Percentiles rank a stretch among this genome's conserved stretches.
Evolutionary conservation across 352 stramenopile species (phyloP).

Genomic region (Aphanomyces invadans): DNA sequence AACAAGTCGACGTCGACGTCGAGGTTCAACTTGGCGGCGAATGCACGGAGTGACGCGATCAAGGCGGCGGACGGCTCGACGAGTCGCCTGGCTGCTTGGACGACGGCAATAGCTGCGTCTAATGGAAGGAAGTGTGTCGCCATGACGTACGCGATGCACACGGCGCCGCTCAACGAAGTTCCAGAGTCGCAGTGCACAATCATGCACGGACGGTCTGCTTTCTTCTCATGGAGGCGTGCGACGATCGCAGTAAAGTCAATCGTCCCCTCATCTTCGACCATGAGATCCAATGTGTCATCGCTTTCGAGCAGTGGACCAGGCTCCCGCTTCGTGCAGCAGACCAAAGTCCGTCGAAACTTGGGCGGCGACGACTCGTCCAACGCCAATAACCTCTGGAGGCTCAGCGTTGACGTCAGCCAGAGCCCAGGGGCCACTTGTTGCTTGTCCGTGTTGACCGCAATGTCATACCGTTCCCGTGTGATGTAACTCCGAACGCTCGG

Average conservation of each 20-base stretch:
- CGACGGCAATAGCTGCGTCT: background rate
- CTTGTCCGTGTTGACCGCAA: constrained; percentile 13
- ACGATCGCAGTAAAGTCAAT: background rate
- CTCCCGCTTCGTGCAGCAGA: background rate
- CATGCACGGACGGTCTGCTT: background rate
- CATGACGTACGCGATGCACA: constrained; percentile 19
- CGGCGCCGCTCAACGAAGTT: background rate
- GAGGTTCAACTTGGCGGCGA: background rate
- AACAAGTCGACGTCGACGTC: constrained; percentile 5
- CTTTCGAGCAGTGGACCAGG: background rate
- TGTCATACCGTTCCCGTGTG: background rate
- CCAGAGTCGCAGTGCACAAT: constrained; percentile 12
- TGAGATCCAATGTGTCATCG: constrained; percentile 6
- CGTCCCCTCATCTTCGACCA: background rate
- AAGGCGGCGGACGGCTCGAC: constrained; percentile 1
- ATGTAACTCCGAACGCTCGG: constrained; percentile 4
- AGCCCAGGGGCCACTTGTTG: constrained; percentile 11
- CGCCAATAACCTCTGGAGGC: background rate
- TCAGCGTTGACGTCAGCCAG: background rate
- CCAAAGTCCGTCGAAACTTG: constrained; percentile 6
- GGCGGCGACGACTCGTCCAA: background rate
- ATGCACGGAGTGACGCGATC: background rate
- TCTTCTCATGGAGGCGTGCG: background rate
- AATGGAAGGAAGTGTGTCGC: background rate
- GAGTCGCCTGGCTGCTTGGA: background rate